Evolutionary conservation across 148 eudicot species (phyloP).

Genomic region (Rhododendron kiyosumense): DNA sequence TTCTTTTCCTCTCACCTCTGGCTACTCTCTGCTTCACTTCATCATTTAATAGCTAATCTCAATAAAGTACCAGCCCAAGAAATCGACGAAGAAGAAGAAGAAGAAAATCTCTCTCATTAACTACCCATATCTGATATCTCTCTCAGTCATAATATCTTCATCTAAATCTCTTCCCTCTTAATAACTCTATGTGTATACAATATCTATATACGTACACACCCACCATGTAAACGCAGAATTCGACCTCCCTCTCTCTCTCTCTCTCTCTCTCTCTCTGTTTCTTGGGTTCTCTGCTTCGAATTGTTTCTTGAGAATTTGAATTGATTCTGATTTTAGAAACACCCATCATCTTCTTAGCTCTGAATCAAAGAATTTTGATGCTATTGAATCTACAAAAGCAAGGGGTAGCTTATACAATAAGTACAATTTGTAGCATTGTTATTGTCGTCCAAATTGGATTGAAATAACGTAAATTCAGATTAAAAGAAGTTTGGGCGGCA

Average conservation of each 20-base stretch:
- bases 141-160: background rate
- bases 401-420: background rate
- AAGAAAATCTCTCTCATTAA: conserved; percentile 1
- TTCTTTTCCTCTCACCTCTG: background rate
- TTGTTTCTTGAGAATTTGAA: background rate
- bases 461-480: background rate
- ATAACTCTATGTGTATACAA: background rate
- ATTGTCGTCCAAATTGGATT: background rate
- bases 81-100: background rate
- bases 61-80: background rate
- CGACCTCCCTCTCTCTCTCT: background rate
- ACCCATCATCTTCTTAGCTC: background rate
- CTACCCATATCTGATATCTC: background rate
- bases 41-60: conserved; percentile 7
- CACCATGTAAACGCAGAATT: background rate
- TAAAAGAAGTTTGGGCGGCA: background rate
- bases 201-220: background rate
- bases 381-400: background rate
- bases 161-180: background rate
- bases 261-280: background rate
- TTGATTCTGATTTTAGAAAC: background rate
- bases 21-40: background rate
- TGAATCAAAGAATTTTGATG: background rate
- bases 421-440: background rate
- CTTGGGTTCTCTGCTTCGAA: background rate